A percentile compares a stretch with the other conserved stretches of the same genome.
These are phyloP conservation scores for Blepharisma stoltei DNA, from an alignment of 73 alveolate genomes.

Conservation along the genomic window DNA sequence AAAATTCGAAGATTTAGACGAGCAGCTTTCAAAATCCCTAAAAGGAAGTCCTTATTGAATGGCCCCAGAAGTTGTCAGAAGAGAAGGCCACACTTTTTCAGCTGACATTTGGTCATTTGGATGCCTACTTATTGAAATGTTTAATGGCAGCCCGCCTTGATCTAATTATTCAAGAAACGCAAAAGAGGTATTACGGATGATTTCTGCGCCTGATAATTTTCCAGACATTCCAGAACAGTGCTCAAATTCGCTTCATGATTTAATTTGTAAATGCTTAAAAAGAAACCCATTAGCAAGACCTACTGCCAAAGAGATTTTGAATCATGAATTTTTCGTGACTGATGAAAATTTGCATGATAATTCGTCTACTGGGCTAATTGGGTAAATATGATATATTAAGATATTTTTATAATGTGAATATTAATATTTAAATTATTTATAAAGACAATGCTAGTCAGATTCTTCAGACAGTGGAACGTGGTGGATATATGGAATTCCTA, in stretches of 20 bases:
- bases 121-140: conserved; percentile 42
- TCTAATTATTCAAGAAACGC: conserved; percentile 38
- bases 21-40: not conserved
- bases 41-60: conserved; percentile 29
- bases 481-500: no score
- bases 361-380: not conserved
- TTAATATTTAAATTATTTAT: no score
- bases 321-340: conserved; percentile 32
- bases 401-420: no score
- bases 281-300: conserved; percentile 42
- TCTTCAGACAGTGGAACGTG: no score
- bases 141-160: conserved; percentile 47
- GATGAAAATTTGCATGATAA: not conserved
- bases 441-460: no score
- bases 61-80: conserved; percentile 32
- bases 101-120: conserved; percentile 64
- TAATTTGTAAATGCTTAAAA: conserved; percentile 36
- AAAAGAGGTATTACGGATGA: conserved; percentile 35
- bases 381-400: no score
- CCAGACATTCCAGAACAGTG: conserved; percentile 44
- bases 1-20: not conserved
- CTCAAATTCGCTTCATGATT: conserved; percentile 25
- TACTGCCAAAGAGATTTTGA: conserved; percentile 41
- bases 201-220: conserved; percentile 32
- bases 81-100: conserved; percentile 24